phyloP scores from a whole-genome alignment of 768 basidiomycete genomes.

The Clavulina sp. region DNA sequence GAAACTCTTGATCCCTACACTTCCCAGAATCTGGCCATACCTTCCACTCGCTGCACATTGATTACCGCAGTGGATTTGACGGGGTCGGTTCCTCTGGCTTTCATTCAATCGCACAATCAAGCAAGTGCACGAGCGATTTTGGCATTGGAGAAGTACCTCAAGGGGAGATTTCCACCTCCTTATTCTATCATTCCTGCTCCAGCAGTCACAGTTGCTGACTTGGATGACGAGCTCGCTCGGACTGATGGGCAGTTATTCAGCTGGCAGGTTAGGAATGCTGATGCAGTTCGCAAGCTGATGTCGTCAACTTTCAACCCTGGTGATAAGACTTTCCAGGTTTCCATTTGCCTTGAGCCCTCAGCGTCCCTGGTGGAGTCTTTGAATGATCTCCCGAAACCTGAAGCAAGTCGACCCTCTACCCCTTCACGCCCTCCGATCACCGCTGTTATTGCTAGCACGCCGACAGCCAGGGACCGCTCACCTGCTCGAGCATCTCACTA shows the following conservation, averaged over 20 bases:
- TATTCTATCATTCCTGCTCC: conserved; percentile 50
- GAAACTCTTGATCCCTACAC: conserved; percentile 95
- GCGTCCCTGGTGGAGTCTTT: not conserved
- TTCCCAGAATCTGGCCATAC: conserved; percentile 84
- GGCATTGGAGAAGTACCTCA: conserved; percentile 56
- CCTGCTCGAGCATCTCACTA: no score
- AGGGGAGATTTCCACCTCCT: conserved; percentile 45
- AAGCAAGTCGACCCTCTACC: not conserved
- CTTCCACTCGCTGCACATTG: conserved; percentile 75
- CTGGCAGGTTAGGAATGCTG: conserved; percentile 10
- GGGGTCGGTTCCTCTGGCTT: conserved; percentile 65
- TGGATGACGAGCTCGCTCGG: not conserved
- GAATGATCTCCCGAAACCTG: not conserved
- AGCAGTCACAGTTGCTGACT: conserved; percentile 22
- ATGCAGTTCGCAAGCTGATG: conserved; percentile 7
- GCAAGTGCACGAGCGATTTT: conserved; percentile 55
- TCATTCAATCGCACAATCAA: conserved; percentile 74
- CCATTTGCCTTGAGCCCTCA: conserved; percentile 15
- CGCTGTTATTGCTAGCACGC: not conserved
- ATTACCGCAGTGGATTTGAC: conserved; percentile 74
- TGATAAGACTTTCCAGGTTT: conserved; percentile 6
- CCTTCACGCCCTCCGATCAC: not conserved
- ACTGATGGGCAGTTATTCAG: conserved; percentile 1
- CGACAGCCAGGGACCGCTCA: conserved; percentile 2
- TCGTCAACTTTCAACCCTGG: conserved; percentile 3